Percentiles rank a stretch among this genome's conserved stretches.
phyloP scores from a whole-genome alignment of 2,329 filamentous ascomycete genomes.

The Chaetomium olivaceum region DNA sequence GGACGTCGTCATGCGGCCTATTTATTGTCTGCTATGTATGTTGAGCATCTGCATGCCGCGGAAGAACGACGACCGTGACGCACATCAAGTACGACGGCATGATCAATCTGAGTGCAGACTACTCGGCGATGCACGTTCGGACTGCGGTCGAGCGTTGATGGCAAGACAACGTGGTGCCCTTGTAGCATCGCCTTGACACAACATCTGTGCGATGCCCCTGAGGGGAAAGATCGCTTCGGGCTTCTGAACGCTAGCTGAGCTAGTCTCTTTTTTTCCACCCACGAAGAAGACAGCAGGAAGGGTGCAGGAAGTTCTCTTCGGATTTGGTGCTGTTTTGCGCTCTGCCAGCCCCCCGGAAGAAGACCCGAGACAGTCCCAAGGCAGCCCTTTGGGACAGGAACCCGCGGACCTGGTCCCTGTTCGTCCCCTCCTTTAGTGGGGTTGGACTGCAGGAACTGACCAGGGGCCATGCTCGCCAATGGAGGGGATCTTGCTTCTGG shows the following conservation, averaged over 20 bases:
- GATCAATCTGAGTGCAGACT: not conserved
- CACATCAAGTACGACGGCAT: constrained; percentile 1
- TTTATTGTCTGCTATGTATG: constrained; percentile 17
- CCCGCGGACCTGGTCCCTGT: constrained; percentile 25
- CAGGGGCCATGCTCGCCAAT: constrained; percentile 11
- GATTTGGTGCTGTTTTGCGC: constrained; percentile 7
- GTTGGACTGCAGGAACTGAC: not conserved
- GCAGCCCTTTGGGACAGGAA: constrained; percentile 5
- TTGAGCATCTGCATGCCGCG: constrained; percentile 8
- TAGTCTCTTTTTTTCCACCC: not conserved
- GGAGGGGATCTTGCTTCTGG: not conserved
- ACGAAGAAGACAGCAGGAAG: not conserved
- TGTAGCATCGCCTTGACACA: not conserved
- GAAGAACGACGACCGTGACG: not conserved
- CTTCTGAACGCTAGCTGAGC: not conserved
- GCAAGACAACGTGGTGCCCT: constrained; percentile 24
- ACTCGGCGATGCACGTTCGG: constrained; percentile 14
- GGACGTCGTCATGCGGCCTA: constrained; percentile 15
- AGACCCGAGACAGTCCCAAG: constrained; percentile 25
- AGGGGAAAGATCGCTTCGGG: constrained; percentile 15
- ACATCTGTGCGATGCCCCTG: constrained; percentile 6
- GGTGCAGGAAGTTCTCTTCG: not conserved
- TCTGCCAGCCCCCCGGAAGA: constrained; percentile 4
- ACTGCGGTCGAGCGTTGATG: constrained; percentile 7
- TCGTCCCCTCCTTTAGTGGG: constrained; percentile 1